Percentiles rank a stretch among this genome's conserved stretches.
phyloP scores from a whole-genome alignment of 1,284 basidiomycete genomes.

The Cryptococcus deneoformans region DNA sequence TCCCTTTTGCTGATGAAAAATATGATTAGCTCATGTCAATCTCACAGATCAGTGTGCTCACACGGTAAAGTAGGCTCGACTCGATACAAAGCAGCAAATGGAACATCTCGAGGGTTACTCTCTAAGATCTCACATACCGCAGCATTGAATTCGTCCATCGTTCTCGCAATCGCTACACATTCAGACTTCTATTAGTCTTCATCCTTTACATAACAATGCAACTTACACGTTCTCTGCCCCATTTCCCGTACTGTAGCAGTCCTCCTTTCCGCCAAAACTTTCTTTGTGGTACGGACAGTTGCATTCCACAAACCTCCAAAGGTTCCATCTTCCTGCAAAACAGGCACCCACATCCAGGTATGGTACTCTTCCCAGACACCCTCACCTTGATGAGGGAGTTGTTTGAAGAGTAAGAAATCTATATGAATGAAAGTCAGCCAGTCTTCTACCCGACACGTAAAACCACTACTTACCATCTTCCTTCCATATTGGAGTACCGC shows the following conservation, averaged over 20 bases:
- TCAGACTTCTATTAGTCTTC: not conserved
- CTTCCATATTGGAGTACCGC: conserved; percentile 38
- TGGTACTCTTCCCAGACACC: conserved; percentile 30
- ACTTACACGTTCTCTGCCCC: conserved; percentile 41
- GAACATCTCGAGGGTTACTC: conserved; percentile 32
- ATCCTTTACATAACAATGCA: not conserved
- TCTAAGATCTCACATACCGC: conserved; percentile 39
- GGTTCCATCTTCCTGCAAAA: conserved; percentile 34
- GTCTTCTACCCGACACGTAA: conserved; percentile 1
- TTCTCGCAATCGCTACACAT: conserved; percentile 27
- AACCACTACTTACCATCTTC: conserved; percentile 35
- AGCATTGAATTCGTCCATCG: conserved; percentile 35
- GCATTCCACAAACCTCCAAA: conserved; percentile 43
- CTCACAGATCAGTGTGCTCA: not conserved
- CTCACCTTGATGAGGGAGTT: conserved; percentile 29
- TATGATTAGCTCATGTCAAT: not conserved
- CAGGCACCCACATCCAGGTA: conserved; percentile 41
- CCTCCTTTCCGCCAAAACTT: conserved; percentile 33
- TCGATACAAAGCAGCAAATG: conserved; percentile 44
- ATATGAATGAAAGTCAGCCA: conserved; percentile 1
- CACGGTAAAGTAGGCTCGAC: conserved; percentile 17
- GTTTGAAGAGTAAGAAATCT: conserved; percentile 36
- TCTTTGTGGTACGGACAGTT: conserved; percentile 37
- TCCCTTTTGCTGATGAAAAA: not conserved
- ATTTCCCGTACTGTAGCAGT: conserved; percentile 35